A percentile compares a stretch with the other conserved stretches of the same genome.
phyloP scores from a whole-genome alignment of 805 yeast species.

The Starmerella stellata region DNA sequence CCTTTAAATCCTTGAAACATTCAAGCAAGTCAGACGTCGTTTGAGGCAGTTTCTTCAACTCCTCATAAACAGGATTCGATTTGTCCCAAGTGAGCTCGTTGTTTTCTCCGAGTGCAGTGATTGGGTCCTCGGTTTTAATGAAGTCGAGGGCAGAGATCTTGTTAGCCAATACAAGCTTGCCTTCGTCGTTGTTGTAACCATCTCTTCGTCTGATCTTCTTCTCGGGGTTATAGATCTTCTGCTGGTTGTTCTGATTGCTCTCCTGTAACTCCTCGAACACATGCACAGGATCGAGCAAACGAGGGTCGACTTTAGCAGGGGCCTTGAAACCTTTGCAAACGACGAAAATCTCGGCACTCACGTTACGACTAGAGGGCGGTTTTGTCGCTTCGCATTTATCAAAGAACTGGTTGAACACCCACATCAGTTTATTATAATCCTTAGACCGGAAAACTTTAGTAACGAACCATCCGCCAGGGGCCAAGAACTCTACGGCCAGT shows the following conservation, averaged over 20 bases:
- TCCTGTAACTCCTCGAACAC: slow-evolving; percentile 82
- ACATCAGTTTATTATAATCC: slow-evolving; percentile 88
- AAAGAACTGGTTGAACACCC: slow-evolving; percentile 93
- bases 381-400: slow-evolving; percentile 96
- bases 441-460: slow-evolving; percentile 97
- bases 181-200: slow-evolving; percentile 74
- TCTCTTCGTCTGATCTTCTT: slow-evolving; percentile 75
- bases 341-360: slow-evolving; percentile 96
- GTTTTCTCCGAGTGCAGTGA: slow-evolving; percentile 57
- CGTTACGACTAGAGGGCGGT: slow-evolving; percentile 97
- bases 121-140: slow-evolving; percentile 65
- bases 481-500: slow-evolving; percentile 81
- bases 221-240: slow-evolving; percentile 89
- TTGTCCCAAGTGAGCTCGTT: slow-evolving; percentile 47
- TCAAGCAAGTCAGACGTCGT: slow-evolving; percentile 65
- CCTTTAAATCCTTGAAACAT: slow-evolving; percentile 81
- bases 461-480: slow-evolving; percentile 84
- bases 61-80: slow-evolving; percentile 52
- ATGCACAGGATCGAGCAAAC: slow-evolving; percentile 74
- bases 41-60: slow-evolving; percentile 50
- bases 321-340: slow-evolving; percentile 93
- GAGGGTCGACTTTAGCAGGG: slow-evolving; percentile 85
- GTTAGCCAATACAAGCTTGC: slow-evolving; percentile 57
- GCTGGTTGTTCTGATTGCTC: slow-evolving; percentile 46
- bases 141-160: slow-evolving; percentile 62